Conservation (phyloP, 768 basidiomycete species). For the Kwoniella europaea region DNA sequence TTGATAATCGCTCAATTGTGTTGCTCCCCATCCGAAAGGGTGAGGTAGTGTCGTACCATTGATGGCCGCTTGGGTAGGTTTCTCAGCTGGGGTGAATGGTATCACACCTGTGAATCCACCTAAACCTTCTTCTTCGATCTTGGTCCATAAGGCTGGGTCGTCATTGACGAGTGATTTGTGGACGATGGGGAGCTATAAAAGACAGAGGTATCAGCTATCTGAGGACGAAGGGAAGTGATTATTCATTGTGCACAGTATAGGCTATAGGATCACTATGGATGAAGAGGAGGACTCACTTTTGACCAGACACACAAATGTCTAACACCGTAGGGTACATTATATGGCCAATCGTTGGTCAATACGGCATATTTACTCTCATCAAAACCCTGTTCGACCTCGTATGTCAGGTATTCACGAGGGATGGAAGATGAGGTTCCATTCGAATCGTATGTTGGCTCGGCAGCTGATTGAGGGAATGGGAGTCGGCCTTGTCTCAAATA, state of each 20-base stretch:
- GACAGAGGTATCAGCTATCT: background rate
- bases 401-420: conserved; percentile 29
- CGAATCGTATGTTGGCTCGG: conserved; percentile 14
- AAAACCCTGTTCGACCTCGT: conserved; percentile 31
- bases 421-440: background rate
- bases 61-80: conserved; percentile 8
- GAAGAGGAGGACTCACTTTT: conserved; percentile 38
- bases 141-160: conserved; percentile 44
- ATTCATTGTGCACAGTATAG: background rate
- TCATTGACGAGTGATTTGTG: conserved; percentile 52
- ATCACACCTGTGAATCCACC: conserved; percentile 54
- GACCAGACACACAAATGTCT: conserved; percentile 56
- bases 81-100: conserved; percentile 11
- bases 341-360: conserved; percentile 57
- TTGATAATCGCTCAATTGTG: conserved; percentile 3
- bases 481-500: conserved; percentile 51
- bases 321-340: conserved; percentile 51
- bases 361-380: conserved; percentile 47
- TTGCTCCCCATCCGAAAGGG: conserved; percentile 15
- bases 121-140: conserved; percentile 50
- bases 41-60: conserved; percentile 1
- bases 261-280: background rate
- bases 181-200: conserved; percentile 49
- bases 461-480: conserved; percentile 31
- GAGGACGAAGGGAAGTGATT: background rate